phyloP scores from a whole-genome alignment of 2,329 filamentous ascomycete species.

The Shiraia bambusicola region DNA sequence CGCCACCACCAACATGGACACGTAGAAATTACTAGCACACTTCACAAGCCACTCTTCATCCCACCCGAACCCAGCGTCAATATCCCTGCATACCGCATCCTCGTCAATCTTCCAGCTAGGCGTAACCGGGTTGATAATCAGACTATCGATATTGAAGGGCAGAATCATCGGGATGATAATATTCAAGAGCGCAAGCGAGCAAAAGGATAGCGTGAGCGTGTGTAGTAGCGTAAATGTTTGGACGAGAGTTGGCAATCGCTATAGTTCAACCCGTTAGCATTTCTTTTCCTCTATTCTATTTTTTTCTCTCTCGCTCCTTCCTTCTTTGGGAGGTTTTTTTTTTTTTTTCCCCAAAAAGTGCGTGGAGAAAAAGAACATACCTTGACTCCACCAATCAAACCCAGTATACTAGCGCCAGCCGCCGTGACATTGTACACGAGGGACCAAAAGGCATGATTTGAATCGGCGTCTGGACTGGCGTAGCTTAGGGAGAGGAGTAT shows the following conservation, averaged over 20 bases:
- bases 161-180: slow-evolving; percentile 31
- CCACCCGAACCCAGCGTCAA: slow-evolving; percentile 31
- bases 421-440: slow-evolving; percentile 46
- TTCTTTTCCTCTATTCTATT: no score
- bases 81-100: slow-evolving; percentile 27
- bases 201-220: slow-evolving; percentile 27
- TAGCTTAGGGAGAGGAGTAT: slow-evolving; percentile 27
- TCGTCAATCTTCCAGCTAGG: slow-evolving; percentile 25
- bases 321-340: no score
- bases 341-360: no score
- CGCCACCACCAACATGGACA: slow-evolving; percentile 24
- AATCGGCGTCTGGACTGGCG: slow-evolving; percentile 22
- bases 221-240: slow-evolving; percentile 32
- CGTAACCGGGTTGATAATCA: slow-evolving; percentile 22
- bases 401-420: slow-evolving; percentile 44
- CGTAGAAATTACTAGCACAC: slow-evolving; percentile 30
- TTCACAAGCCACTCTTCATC: slow-evolving; percentile 31
- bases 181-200: slow-evolving; percentile 29
- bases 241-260: slow-evolving; percentile 28
- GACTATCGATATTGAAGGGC: slow-evolving; percentile 24
- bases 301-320: no score
- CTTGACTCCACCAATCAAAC: slow-evolving; percentile 47
- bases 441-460: slow-evolving; percentile 37
- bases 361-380: slow-evolving; percentile 30
- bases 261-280: slow-evolving; percentile 14